Conservation (phyloP, 192 early-diverging fungal species). For the Dimargaris verticillata region DNA sequence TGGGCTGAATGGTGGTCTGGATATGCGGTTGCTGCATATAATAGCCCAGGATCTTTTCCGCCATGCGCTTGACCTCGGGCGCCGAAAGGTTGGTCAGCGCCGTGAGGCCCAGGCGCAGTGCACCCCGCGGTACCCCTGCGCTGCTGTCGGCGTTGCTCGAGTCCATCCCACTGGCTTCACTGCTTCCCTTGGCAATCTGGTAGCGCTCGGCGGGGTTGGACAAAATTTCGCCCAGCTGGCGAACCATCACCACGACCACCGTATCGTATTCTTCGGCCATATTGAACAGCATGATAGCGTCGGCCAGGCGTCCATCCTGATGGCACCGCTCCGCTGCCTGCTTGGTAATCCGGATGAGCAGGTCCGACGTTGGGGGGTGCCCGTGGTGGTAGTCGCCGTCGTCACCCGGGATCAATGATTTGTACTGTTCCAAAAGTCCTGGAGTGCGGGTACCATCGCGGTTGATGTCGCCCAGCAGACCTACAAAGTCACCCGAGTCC, state of each 20-base stretch:
- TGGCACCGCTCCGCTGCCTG: conserved; percentile 54
- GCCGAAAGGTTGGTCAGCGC: not conserved
- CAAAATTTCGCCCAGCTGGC: conserved; percentile 47
- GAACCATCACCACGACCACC: conserved; percentile 51
- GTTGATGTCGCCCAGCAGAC: conserved; percentile 36
- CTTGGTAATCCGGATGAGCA: conserved; percentile 43
- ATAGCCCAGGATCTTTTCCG: conserved; percentile 27
- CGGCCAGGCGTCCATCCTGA: conserved; percentile 45
- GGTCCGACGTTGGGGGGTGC: conserved; percentile 15
- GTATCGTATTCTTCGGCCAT: conserved; percentile 56
- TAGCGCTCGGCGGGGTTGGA: conserved; percentile 16
- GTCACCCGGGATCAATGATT: conserved; percentile 39
- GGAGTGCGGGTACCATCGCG: conserved; percentile 22
- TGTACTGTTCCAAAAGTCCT: conserved; percentile 52
- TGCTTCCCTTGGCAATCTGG: not conserved
- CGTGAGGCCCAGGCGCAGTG: not conserved
- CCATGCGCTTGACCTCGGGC: conserved; percentile 27
- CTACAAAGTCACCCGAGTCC: conserved; percentile 37
- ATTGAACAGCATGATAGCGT: conserved; percentile 62
- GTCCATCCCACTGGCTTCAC: not conserved
- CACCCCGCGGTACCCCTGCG: not conserved
- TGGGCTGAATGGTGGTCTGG: conserved; percentile 18
- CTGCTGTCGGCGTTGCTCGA: not conserved
- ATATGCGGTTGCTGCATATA: conserved; percentile 32
- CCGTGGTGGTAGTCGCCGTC: conserved; percentile 14